Base-by-base conservation (phyloP, 495 filamentous ascomycete genomes). In the Evernia prunastri region DNA sequence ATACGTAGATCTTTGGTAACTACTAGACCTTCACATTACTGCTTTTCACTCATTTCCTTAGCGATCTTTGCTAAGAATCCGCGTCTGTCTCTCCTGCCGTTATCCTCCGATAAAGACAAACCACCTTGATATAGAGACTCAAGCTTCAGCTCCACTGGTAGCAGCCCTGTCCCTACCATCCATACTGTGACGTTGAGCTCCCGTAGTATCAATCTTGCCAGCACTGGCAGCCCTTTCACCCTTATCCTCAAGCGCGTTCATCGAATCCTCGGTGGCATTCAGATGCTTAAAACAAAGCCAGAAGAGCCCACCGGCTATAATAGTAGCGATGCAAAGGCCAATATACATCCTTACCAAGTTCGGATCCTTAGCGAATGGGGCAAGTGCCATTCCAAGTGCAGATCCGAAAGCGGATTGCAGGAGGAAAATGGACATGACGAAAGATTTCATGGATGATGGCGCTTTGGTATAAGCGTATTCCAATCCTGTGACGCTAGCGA, bases 391-490 rank as follows among this genome's bases (percentile, higher is more conserved):
- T 10, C 76, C 79, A 49, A 81, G 62, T 18, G 72, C 70, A 6
- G 70, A 69, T 13, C 75, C 78, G 31, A 80, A 69, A 0, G 76
- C 76, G 5, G 75, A 74, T 42, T 73, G 76, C 10, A 79, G 66
- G 27, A 74, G 68, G 53, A 68, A 74, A 23, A 77, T 66, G 1
- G 74, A 68, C 65, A 76, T 77, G 18, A 79, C 73, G 23, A 80
- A 64, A 1, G 74, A 73, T 63, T 81, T 68, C 87, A 92, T 90
- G 73, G 87, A 90, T 65, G 78, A 80, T 10, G 90, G 90, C 1
- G 90, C 89, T 75, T 92, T 90, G 68, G 85, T 88, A 72, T 85
- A 91, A 8, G 89, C 90, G 64, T 92, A 91, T 71, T 88, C 85
- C 9, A 87, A 77, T 1, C 75, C 79, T 18, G 85, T 87, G 67